Percentiles rank a stretch among this genome's conserved stretches.
Evolutionary conservation across 495 filamentous ascomycete genomes (phyloP).

Genomic region (Aspergillus heteromorphus): DNA sequence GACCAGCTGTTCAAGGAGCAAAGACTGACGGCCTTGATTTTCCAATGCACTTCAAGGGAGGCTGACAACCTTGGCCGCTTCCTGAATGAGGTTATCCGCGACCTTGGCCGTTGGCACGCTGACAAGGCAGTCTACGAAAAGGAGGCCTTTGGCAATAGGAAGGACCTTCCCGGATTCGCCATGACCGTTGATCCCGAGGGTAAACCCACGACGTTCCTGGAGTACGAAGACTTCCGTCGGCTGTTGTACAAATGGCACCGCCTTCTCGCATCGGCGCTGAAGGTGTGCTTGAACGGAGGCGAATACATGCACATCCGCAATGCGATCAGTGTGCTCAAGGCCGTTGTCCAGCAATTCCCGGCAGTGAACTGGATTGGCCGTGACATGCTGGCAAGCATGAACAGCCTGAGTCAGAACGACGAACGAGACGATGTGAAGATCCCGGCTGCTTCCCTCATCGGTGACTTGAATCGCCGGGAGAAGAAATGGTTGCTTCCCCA

Average conservation of each 20-base stretch:
- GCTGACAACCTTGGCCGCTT: slow-evolving; percentile 88
- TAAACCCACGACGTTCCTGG: slow-evolving; percentile 60
- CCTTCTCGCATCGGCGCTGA: slow-evolving; percentile 66
- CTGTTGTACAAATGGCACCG: slow-evolving; percentile 88
- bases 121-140: slow-evolving; percentile 72
- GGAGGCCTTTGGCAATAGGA: slow-evolving; percentile 62
- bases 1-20: slow-evolving; percentile 80
- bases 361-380: slow-evolving; percentile 82
- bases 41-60: slow-evolving; percentile 81
- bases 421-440: slow-evolving; percentile 84
- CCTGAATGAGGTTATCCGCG: slow-evolving; percentile 69
- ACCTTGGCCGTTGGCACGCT: slow-evolving; percentile 78
- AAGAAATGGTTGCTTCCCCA: slow-evolving; percentile 83
- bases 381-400: slow-evolving; percentile 62
- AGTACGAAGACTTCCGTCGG: slow-evolving; percentile 80
- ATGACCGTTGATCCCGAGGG: slow-evolving; percentile 56
- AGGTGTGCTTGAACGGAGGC: slow-evolving; percentile 66
- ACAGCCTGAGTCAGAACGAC: slow-evolving; percentile 59
- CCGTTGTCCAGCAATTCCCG: slow-evolving; percentile 73
- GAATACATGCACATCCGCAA: slow-evolving; percentile 99
- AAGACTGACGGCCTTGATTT: slow-evolving; percentile 72
- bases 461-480: slow-evolving; percentile 72
- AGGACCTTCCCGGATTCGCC: slow-evolving; percentile 64
- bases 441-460: slow-evolving; percentile 76
- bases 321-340: slow-evolving; percentile 84